Base-by-base conservation (phyloP, 2,329 filamentous ascomycete genomes). In the Nothophaeocryptopus gaeumannii region DNA sequence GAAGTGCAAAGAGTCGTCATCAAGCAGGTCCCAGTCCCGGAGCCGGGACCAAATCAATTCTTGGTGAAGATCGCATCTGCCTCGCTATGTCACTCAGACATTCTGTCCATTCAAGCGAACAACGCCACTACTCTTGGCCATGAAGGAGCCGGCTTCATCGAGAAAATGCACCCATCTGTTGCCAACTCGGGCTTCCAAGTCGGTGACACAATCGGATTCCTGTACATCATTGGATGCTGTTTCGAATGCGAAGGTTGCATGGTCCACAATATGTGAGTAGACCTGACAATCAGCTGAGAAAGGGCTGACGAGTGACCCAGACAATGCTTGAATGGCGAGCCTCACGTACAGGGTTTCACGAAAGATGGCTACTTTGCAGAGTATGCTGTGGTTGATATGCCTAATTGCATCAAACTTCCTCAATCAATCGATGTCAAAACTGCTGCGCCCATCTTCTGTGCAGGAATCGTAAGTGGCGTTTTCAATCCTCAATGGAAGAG, bases 321-420 rank as follows among this genome's bases (percentile, higher is more conserved):
- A 7, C 42, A 41, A 26, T 57, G 54, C 38, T 33, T 49, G 11
- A 57, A 47, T n/a, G 54, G 54, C 31, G 54, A 54, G 37, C 54
- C 54, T 33, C 37, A 46, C 15, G 34, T 57, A 14, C 54, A 52
- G 38, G 54, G 54, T 15, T 57, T 57, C 29, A 52, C 54, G 8
- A 54, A 48, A 8, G 54, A 57, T 45, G 54, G 54, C 26, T 57
- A 54, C 45, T 57, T 57, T 34, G 54, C 54, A 9, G 54, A 57
- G 30, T 57, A 57, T 36, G 54, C 54, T 5, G 45, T 57, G n/a
- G 54, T 57, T 4, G 54, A 57, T 30, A 31, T 50, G 7, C 51
- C 36, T 20, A 57, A 57, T 31, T 51, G 46, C 45, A 54, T 54
- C 31, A 40, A 54, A 11, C 39, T 57, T 5, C 54, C 54, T 5